A percentile compares a stretch with the other conserved stretches of the same genome.
Conservation (phyloP, 1,139 yeast species). For the Yamadazyma atmosphaerica region DNA sequence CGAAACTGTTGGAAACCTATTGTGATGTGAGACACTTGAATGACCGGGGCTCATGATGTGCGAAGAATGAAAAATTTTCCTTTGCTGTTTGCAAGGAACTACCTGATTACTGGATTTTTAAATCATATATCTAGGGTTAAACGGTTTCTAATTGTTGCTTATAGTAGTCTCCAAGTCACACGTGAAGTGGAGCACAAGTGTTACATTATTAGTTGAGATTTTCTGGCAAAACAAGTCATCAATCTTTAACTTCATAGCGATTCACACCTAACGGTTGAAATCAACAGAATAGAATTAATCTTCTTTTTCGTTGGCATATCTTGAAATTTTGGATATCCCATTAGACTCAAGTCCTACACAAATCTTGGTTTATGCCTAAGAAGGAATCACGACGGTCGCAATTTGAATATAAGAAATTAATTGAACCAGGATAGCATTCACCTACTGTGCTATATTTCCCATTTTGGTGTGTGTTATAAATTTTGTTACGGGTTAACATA, state of each 20-base stretch:
- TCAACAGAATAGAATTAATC: too few relatives aligned
- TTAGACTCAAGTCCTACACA: not conserved
- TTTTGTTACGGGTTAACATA: not conserved
- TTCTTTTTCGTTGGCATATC: not conserved
- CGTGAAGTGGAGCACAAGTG: too few relatives aligned
- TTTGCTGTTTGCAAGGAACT: constrained; percentile 1
- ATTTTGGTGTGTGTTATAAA: constrained; percentile 1
- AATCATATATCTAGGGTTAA: not conserved
- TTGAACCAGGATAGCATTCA: constrained; percentile 47
- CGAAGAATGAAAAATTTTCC: constrained; percentile 2
- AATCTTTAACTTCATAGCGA: not conserved
- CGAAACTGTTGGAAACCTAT: too few relatives aligned
- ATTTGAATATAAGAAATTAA: constrained; percentile 26
- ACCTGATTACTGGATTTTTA: not conserved
- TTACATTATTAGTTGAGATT: too few relatives aligned
- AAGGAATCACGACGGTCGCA: constrained; percentile 44
- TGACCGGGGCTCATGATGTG: constrained; percentile 1
- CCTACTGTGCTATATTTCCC: not conserved
- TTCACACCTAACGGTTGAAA: not conserved
- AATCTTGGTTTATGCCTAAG: constrained; percentile 41
- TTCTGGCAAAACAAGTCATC: not conserved
- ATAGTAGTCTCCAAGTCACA: too few relatives aligned
- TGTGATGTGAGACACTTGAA: not conserved
- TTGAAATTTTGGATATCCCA: not conserved
- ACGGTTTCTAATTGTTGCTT: too few relatives aligned